These are phyloP conservation scores for Carex scoparia DNA, from an alignment of 176 grass and related monocot species.

Conservation along the genomic window DNA sequence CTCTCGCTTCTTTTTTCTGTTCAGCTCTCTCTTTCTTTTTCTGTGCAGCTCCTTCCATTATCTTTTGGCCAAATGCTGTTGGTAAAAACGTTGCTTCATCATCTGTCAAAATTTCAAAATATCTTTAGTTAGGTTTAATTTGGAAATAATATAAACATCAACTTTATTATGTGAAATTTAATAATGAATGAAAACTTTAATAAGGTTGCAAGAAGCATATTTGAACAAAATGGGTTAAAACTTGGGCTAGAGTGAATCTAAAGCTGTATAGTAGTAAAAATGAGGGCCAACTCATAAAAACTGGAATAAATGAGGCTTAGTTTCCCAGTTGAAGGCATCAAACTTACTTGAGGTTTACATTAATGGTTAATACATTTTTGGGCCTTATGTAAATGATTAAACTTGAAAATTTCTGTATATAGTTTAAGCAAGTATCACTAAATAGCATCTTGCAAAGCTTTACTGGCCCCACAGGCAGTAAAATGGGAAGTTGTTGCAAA, in stretches of 20 bases:
- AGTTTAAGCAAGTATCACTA: neutral
- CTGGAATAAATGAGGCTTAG: neutral
- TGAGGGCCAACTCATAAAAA: neutral
- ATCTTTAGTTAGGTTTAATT: neutral
- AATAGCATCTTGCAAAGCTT: neutral
- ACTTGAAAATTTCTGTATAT: neutral
- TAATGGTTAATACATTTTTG: neutral
- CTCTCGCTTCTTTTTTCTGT: slow-evolving; percentile 36
- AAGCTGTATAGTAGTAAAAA: neutral
- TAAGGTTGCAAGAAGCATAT: neutral
- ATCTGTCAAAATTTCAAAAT: slow-evolving; percentile 11
- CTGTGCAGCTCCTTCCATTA: slow-evolving; percentile 53
- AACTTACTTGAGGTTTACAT: neutral
- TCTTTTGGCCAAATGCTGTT: slow-evolving; percentile 47
- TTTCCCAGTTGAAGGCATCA: neutral
- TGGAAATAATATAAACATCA: neutral
- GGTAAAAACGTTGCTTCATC: slow-evolving; percentile 31
- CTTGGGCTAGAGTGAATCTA: neutral
- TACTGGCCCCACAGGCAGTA: neutral
- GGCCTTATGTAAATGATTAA: neutral
- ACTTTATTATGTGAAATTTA: neutral
- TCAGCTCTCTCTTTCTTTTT: slow-evolving; percentile 67
- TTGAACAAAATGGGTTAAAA: neutral
- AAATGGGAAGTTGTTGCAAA: neutral
- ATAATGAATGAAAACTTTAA: neutral